Base-by-base conservation (phyloP, 2,329 filamentous ascomycete genomes). In the Stagonosporopsis chrysanthemi region DNA sequence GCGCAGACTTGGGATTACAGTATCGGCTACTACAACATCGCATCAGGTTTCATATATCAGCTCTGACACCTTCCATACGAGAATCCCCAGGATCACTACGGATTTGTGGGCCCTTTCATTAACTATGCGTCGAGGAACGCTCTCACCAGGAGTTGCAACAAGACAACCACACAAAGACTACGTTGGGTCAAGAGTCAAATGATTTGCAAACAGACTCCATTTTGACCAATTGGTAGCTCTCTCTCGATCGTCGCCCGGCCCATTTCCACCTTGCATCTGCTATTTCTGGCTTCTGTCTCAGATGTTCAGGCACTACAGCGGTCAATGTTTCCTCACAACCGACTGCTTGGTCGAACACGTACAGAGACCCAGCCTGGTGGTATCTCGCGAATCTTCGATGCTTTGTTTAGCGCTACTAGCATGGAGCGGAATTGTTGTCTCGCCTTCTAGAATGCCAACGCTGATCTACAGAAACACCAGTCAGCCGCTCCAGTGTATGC, bases 261-360 rank as follows among this genome's bases (percentile, higher is more conserved):
- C 14, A 15, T n/a, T n/a, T 33, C 9, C 17, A 15, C 14, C 36
- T 19, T 17, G 12, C 17, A 39, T n/a, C 35, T 38, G 40, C 39
- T 44, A 22, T 44, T 49, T 9, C n/a, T 12, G 17, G 29, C n/a
- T 36, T 5, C 12, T 56, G 41, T 56, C 53, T 56, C 47, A 43
- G 23, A 24, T 8, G 15, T 11, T 7, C 17, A 33, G 38, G 24
- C 24, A 41, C 6, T 24, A 17, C 24, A 23, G 17, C 6, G 23
- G 24, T 29, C 52, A 43, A 11, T 42, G 50, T 19, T 28, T 28
- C 22, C 11, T 9, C 39, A 22, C 47, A 33, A 33, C 8, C 51
- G 23, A 24, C 9, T 26, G n/a, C 9, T 8, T 40, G 11, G 17
- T 46, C 29, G 5, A 24, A 19, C 2, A 12, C 12, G 19, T 12